phyloP scores from a whole-genome alignment of 495 filamentous ascomycete genomes.

The Hypoxylon trugodes region DNA sequence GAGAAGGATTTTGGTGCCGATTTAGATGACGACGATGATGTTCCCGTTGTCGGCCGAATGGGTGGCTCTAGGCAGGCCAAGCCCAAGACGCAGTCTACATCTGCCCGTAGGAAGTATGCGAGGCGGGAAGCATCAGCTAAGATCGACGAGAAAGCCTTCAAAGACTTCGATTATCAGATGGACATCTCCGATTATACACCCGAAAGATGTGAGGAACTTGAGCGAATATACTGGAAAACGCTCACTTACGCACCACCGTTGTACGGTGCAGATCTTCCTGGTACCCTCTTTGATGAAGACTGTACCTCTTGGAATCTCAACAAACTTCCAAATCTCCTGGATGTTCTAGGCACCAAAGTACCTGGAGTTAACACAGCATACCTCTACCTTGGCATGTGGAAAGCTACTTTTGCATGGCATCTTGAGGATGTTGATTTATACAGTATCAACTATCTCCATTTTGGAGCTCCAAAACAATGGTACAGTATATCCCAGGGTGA shows the following conservation, averaged over 20 bases:
- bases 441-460: slow-evolving; percentile 99
- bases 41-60: slow-evolving; percentile 51
- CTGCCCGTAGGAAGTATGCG: slow-evolving; percentile 80
- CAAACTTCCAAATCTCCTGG: slow-evolving; percentile 89
- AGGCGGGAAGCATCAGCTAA: slow-evolving; percentile 74
- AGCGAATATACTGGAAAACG: slow-evolving; percentile 94
- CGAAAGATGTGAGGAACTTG: slow-evolving; percentile 92
- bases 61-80: slow-evolving; percentile 53
- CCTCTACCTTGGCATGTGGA: slow-evolving; percentile 99
- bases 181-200: slow-evolving; percentile 85
- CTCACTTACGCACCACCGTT: slow-evolving; percentile 92
- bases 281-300: slow-evolving; percentile 90
- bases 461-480: slow-evolving; percentile 98
- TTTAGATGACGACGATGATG: slow-evolving; percentile 57
- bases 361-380: slow-evolving; percentile 99
- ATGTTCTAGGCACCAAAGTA: slow-evolving; percentile 92
- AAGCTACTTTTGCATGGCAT: slow-evolving; percentile 99
- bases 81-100: slow-evolving; percentile 61
- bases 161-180: slow-evolving; percentile 87
- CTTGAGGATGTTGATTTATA: slow-evolving; percentile 98
- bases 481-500: slow-evolving; percentile 98
- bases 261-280: slow-evolving; percentile 96
- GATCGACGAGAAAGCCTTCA: slow-evolving; percentile 86
- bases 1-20: slow-evolving; percentile 56
- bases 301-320: slow-evolving; percentile 93